Base-by-base conservation (phyloP, 179 eudicot species). In the Heliamphora pulchella region DNA sequence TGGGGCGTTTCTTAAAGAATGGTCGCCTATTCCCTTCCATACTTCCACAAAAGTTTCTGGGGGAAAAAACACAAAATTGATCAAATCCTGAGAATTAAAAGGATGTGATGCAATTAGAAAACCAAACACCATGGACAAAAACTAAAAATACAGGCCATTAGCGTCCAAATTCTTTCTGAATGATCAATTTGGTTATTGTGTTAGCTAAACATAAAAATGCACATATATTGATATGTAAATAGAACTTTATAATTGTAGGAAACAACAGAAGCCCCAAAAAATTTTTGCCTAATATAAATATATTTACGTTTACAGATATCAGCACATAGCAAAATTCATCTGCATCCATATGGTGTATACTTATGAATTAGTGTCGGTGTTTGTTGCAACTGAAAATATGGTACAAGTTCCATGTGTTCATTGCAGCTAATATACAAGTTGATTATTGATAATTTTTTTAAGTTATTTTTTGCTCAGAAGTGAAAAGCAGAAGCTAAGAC, bases 11-110 rank as follows among this genome's bases (percentile, higher is more conserved):
- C 70, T 85, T 88, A 3, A 88, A 85, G 54, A 84, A 84, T 77
- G 85, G 71, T 64, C 83, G 81, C 75, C 77, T 85, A 41, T 87
- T 86, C 78, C 87, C 91, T 71, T 92, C 93, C 94, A 92, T 91
- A 41, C 74, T 68, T 50, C 71, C 75, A 77, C 74, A 18, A 46
- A 43, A 69, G 44, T 31, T 43, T 68, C 10, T 18, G 22, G 10
- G 10, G 10, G 58, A 20, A 18, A 10, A 50, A n/a, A 71, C 48
- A 41, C 48, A 15, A n/a, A 15, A 7, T 9, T 8, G 4, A 17
- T 47, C 74, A 70, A 47, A 44, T 48, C 17, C 75, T 50, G 43
- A 9, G 57, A 48, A 71, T 71, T 48, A 18, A 46, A 69, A 71
- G 53, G 43, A 31, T 50, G 41, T 41, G 20, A 48, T 71, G 58